Evolutionary conservation across 164 flowering plant genomes (phyloP).

Genomic region (Protea cynaroides): DNA sequence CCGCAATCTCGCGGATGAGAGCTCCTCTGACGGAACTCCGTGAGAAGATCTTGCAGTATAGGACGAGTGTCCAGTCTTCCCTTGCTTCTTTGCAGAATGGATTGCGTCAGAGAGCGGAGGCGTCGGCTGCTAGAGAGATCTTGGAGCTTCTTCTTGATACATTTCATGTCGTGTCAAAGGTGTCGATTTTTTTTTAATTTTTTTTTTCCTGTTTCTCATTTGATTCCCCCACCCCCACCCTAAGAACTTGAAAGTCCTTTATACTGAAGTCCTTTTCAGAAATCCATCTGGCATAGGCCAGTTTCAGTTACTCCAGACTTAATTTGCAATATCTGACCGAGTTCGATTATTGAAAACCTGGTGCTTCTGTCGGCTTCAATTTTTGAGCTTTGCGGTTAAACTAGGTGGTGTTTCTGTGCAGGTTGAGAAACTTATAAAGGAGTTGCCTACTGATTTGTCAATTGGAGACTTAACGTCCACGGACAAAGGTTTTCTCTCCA

Average conservation of each 20-base stretch:
- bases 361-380: background rate
- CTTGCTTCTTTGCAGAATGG: constrained; percentile 43
- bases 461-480: constrained; percentile 39
- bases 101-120: constrained; percentile 67
- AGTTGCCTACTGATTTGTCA: constrained; percentile 56
- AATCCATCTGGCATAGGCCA: too few relatives aligned
- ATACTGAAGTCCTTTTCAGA: too few relatives aligned
- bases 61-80: constrained; percentile 21
- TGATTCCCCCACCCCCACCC: too few relatives aligned
- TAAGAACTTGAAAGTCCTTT: too few relatives aligned
- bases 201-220: background rate
- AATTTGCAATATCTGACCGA: background rate
- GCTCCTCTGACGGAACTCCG: constrained; percentile 77
- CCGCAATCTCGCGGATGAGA: constrained; percentile 79
- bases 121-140: constrained; percentile 66
- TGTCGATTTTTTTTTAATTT: constrained; percentile 15
- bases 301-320: background rate
- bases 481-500: constrained; percentile 40
- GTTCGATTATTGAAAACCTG: background rate
- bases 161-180: constrained; percentile 96
- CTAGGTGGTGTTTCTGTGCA: constrained; percentile 6
- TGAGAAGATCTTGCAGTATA: constrained; percentile 54
- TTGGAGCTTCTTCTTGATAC: constrained; percentile 84
- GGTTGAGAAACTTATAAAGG: constrained; percentile 41
- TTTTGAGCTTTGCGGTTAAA: background rate